Conservation (phyloP, 805 yeast genomes). For the Pichia insulana region DNA sequence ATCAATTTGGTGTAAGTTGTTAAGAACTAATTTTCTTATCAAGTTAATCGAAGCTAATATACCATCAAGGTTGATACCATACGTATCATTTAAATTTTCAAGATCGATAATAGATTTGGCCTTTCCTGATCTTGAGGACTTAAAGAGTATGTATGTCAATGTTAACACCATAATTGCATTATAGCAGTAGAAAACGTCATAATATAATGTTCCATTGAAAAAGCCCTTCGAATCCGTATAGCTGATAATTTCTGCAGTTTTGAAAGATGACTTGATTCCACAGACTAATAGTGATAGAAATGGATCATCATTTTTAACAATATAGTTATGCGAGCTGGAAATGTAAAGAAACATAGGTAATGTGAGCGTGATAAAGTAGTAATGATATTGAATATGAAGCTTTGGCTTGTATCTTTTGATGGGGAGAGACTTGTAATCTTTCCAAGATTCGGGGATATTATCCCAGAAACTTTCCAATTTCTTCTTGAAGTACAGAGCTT, state of each 20-base stretch:
- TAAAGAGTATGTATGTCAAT: slow-evolving; percentile 31
- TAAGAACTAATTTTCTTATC: slow-evolving; percentile 26
- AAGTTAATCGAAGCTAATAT: slow-evolving; percentile 28
- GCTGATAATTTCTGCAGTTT: slow-evolving; percentile 31
- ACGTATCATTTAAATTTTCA: slow-evolving; percentile 19
- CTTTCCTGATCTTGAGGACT: slow-evolving; percentile 14
- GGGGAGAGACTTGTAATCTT: slow-evolving; percentile 26
- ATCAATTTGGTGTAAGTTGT: slow-evolving; percentile 28
- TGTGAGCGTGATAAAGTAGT: slow-evolving; percentile 33
- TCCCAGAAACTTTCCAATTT: slow-evolving; percentile 29
- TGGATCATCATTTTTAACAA: slow-evolving; percentile 33
- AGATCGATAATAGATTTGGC: slow-evolving; percentile 21
- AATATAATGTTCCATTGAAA: slow-evolving; percentile 37
- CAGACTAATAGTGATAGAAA: slow-evolving; percentile 31
- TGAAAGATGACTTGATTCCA: slow-evolving; percentile 34
- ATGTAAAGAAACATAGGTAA: slow-evolving; percentile 36
- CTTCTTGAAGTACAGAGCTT: slow-evolving; percentile 30
- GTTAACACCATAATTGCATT: slow-evolving; percentile 35
- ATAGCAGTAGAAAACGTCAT: slow-evolving; percentile 37
- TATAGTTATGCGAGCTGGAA: slow-evolving; percentile 28
- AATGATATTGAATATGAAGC: slow-evolving; percentile 33
- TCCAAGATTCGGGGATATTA: slow-evolving; percentile 27
- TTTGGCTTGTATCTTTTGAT: slow-evolving; percentile 33
- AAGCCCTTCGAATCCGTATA: slow-evolving; percentile 30
- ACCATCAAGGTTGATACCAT: slow-evolving; percentile 22